Conservation (phyloP, 768 basidiomycete genomes). For the Paxillus rubicundulus region DNA sequence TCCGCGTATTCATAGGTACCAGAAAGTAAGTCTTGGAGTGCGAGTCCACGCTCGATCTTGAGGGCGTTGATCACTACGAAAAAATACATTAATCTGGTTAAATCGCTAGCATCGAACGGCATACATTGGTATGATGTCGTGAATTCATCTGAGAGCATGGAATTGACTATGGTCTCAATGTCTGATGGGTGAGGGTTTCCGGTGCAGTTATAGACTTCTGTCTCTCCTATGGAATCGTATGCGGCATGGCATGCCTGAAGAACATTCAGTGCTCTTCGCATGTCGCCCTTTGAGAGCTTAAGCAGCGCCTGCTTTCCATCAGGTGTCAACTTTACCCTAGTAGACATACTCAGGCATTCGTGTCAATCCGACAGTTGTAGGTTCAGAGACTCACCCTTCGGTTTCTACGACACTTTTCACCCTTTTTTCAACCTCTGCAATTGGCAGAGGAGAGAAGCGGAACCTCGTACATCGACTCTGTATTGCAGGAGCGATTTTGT, state of each 20-base stretch:
- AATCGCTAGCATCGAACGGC: conserved; percentile 19
- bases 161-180: conserved; percentile 89
- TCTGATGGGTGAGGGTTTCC: conserved; percentile 95
- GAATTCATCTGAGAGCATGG: conserved; percentile 96
- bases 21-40: conserved; percentile 88
- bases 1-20: conserved; percentile 91
- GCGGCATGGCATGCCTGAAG: conserved; percentile 98
- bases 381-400: conserved; percentile 61
- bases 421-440: conserved; percentile 80
- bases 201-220: conserved; percentile 94
- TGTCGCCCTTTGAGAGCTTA: conserved; percentile 95
- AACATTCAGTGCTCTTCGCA: conserved; percentile 94
- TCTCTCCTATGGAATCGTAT: conserved; percentile 84
- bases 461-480: conserved; percentile 98
- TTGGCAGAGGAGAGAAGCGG: conserved; percentile 91
- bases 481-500: conserved; percentile 97
- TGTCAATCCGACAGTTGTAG: not conserved
- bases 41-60: conserved; percentile 90
- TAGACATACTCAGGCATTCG: conserved; percentile 1
- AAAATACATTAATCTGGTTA: not conserved
- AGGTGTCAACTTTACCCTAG: conserved; percentile 78
- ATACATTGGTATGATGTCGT: conserved; percentile 83
- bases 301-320: conserved; percentile 89
- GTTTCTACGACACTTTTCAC: conserved; percentile 74
- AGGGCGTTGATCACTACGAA: conserved; percentile 75